These are phyloP conservation scores for Avena sativa DNA, from an alignment of 176 grass and related monocot genomes.

Conservation along the genomic window DNA sequence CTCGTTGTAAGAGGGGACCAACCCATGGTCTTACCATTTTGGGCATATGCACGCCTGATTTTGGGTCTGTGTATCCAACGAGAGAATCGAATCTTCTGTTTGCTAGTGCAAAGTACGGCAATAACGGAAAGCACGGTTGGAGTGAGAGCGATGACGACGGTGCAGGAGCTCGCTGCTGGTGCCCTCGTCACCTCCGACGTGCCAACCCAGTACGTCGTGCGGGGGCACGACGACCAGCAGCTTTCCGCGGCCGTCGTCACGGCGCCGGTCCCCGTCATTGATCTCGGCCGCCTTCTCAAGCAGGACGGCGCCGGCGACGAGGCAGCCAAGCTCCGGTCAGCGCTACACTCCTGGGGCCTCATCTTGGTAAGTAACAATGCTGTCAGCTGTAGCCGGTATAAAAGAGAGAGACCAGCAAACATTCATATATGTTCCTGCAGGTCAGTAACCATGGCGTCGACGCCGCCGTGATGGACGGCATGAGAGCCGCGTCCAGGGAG, in stretches of 20 bases:
- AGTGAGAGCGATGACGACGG: background rate
- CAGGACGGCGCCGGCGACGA: conserved; percentile 30
- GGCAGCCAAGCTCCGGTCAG: conserved; percentile 46
- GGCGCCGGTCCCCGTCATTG: conserved; percentile 33
- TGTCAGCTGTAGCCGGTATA: background rate
- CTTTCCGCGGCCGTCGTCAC: background rate
- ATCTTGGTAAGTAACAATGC: conserved; percentile 45
- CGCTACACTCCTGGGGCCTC: conserved; percentile 58
- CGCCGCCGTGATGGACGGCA: conserved; percentile 39
- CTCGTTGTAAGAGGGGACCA: background rate
- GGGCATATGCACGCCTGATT: background rate
- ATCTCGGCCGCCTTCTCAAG: conserved; percentile 46
- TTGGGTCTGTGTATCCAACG: no score
- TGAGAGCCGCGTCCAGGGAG: conserved; percentile 45
- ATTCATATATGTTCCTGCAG: conserved; percentile 13
- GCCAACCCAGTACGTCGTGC: conserved; percentile 47
- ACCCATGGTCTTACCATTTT: no score
- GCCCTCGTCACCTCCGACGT: background rate
- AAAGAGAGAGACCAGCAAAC: background rate
- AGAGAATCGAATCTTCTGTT: background rate
- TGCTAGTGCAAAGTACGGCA: background rate
- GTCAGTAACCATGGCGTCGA: conserved; percentile 53
- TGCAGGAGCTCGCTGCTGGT: conserved; percentile 47
- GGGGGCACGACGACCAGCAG: background rate
- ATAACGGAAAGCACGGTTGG: background rate